These are phyloP conservation scores for Scleromitrula shiraiana DNA, from an alignment of 2,329 filamentous ascomycete genomes.

Conservation along the genomic window DNA sequence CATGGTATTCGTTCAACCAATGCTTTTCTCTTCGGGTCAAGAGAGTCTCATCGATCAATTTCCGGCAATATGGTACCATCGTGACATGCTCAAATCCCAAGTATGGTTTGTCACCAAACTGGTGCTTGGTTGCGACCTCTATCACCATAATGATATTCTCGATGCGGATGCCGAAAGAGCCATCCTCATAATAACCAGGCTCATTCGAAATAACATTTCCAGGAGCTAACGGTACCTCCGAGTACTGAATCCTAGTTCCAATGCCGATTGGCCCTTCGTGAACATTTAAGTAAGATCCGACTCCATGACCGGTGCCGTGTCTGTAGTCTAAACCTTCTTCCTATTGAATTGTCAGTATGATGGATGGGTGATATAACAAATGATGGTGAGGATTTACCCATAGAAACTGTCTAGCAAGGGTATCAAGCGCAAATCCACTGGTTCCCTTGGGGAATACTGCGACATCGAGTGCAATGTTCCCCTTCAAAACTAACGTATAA, in stretches of 20 bases:
- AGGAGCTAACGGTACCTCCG: conserved; percentile 80
- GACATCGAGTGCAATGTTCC: conserved; percentile 79
- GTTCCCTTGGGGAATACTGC: conserved; percentile 92
- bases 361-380: neutral
- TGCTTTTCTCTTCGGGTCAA: conserved; percentile 67
- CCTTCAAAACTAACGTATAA: conserved; percentile 92
- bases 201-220: conserved; percentile 96
- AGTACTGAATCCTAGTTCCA: conserved; percentile 82
- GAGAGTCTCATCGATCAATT: conserved; percentile 68
- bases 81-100: conserved; percentile 95
- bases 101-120: conserved; percentile 90
- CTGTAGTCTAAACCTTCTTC: conserved; percentile 84
- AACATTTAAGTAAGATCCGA: conserved; percentile 92
- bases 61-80: conserved; percentile 90
- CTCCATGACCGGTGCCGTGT: conserved; percentile 92
- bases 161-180: conserved; percentile 87
- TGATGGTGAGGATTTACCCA: conserved; percentile 60
- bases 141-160: conserved; percentile 92
- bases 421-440: conserved; percentile 85
- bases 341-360: conserved; percentile 28
- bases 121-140: conserved; percentile 77
- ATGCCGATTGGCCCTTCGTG: conserved; percentile 97
- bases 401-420: conserved; percentile 79
- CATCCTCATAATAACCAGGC: conserved; percentile 95
- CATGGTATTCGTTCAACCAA: conserved; percentile 84